A percentile compares a stretch with the other conserved stretches of the same genome.
These are phyloP conservation scores for Plenodomus lindquistii DNA, from an alignment of 2,329 filamentous ascomycete species.

Conservation along the genomic window DNA sequence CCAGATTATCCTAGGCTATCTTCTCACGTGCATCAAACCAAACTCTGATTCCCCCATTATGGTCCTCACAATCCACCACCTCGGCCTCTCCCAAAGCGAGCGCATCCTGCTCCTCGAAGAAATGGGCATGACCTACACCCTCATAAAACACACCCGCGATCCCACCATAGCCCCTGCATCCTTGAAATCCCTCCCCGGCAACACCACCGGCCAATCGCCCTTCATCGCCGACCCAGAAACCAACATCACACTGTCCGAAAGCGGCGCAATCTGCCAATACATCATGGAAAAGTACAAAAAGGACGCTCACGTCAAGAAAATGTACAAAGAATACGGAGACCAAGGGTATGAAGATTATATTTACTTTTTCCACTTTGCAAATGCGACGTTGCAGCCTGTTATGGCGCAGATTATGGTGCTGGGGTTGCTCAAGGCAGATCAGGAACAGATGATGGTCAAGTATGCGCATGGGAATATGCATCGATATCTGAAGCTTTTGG, in stretches of 20 bases:
- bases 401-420: slow-evolving; percentile 36
- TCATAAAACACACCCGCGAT: slow-evolving; percentile 50
- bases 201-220: slow-evolving; percentile 58
- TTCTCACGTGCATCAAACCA: too few relatives aligned
- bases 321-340: slow-evolving; percentile 40
- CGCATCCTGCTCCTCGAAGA: slow-evolving; percentile 67
- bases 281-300: slow-evolving; percentile 54
- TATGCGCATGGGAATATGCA: slow-evolving; percentile 32
- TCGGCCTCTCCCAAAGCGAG: slow-evolving; percentile 60
- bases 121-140: slow-evolving; percentile 57
- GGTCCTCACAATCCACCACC: slow-evolving; percentile 30
- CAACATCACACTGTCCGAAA: slow-evolving; percentile 57
- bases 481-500: slow-evolving; percentile 47
- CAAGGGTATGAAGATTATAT: slow-evolving; percentile 61
- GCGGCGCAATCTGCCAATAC: slow-evolving; percentile 63
- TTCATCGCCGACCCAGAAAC: slow-evolving; percentile 58
- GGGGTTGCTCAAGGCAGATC: slow-evolving; percentile 21
- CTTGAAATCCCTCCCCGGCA: slow-evolving; percentile 16
- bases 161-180: slow-evolving; percentile 41
- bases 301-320: slow-evolving; percentile 2
- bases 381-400: slow-evolving; percentile 44
- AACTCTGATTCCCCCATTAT: slow-evolving; percentile 3
- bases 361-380: slow-evolving; percentile 64
- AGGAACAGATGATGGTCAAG: slow-evolving; percentile 22
- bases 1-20: too few relatives aligned